Evolutionary conservation across 306 rosid species (phyloP).

Genomic region (Rubus parviflorus): DNA sequence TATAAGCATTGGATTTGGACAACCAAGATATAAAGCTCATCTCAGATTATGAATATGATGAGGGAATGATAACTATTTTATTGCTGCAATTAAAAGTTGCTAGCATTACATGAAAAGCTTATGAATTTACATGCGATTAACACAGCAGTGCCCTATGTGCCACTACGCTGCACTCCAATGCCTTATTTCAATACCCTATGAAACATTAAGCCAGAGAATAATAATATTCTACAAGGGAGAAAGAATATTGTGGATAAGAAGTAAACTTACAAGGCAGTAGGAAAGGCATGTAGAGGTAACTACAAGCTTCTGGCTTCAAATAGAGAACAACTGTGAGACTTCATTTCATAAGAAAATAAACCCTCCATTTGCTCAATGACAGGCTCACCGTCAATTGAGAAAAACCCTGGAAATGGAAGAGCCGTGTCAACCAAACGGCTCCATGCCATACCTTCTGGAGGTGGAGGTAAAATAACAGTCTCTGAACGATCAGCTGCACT

Average conservation of each 20-base stretch:
- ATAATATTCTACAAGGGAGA: not conserved
- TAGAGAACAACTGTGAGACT: slow-evolving; percentile 68
- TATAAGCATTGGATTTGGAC: not conserved
- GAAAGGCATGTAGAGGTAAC: not conserved
- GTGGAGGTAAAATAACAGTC: slow-evolving; percentile 52
- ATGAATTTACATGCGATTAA: slow-evolving; percentile 19
- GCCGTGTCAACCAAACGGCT: slow-evolving; percentile 71
- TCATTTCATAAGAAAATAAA: slow-evolving; percentile 47
- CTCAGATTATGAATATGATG: not conserved
- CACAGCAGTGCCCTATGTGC: slow-evolving; percentile 3
- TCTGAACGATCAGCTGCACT: slow-evolving; percentile 65
- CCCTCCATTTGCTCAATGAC: slow-evolving; percentile 39
- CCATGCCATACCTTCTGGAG: slow-evolving; percentile 64
- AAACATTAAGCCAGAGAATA: not conserved
- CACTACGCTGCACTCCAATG: not conserved
- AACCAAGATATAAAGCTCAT: not conserved
- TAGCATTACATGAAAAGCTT: slow-evolving; percentile 1
- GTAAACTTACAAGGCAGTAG: not conserved
- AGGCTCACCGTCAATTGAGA: slow-evolving; percentile 49
- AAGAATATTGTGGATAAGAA: not conserved
- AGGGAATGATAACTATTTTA: not conserved
- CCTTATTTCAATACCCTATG: not conserved
- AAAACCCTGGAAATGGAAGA: slow-evolving; percentile 82
- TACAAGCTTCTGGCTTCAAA: slow-evolving; percentile 57
- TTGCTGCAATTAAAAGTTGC: not conserved